phyloP scores from a whole-genome alignment of 371 early-diverging fungal species.

The Batrachochytrium dendrobatidis region DNA sequence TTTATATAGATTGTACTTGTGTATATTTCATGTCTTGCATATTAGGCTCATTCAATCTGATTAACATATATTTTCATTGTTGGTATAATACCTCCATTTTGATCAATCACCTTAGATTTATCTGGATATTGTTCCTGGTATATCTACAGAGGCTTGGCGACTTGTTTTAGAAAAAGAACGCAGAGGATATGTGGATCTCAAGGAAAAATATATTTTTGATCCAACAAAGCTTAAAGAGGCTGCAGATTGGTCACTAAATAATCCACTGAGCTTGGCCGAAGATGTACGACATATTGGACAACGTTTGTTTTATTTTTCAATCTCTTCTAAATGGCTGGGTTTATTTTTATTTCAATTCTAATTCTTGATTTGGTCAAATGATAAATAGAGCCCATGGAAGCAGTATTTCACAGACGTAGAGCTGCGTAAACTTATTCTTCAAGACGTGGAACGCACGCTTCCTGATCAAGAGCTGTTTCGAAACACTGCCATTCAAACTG shows the following conservation, averaged over 20 bases:
- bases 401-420: slow-evolving; percentile 84
- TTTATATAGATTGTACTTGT: too few species aligned
- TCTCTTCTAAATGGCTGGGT: too few species aligned
- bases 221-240: slow-evolving; percentile 40
- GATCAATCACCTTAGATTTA: slow-evolving; percentile 28
- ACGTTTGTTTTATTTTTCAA: too few species aligned
- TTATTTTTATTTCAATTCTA: neutral
- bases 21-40: too few species aligned
- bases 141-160: slow-evolving; percentile 47
- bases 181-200: slow-evolving; percentile 57
- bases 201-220: slow-evolving; percentile 58
- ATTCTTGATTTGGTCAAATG: slow-evolving; percentile 4
- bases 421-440: slow-evolving; percentile 70
- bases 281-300: slow-evolving; percentile 59
- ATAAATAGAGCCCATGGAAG: slow-evolving; percentile 87
- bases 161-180: slow-evolving; percentile 54
- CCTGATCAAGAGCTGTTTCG: slow-evolving; percentile 82
- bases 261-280: slow-evolving; percentile 77
- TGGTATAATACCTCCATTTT: too few species aligned
- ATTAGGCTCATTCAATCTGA: too few species aligned
- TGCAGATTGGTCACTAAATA: slow-evolving; percentile 57
- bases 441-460: slow-evolving; percentile 90
- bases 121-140: slow-evolving; percentile 26
- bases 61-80: too few species aligned
- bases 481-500: slow-evolving; percentile 51